phyloP scores from a whole-genome alignment of 108 stramenopile species.

The Mediolabrus comicus region DNA sequence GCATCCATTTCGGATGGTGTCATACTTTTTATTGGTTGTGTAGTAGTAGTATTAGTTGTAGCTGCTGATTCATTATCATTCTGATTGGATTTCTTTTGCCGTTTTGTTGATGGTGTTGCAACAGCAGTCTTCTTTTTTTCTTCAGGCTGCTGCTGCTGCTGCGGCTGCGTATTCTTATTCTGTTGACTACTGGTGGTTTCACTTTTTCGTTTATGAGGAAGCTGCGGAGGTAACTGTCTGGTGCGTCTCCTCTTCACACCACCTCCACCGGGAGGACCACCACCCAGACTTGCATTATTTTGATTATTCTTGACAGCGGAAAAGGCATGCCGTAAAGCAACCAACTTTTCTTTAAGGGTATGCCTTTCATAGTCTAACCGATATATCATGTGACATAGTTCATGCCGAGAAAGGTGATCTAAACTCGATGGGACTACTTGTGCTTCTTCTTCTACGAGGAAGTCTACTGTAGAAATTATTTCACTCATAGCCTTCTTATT shows the following conservation, averaged over 20 bases:
- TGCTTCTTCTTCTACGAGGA: not conserved
- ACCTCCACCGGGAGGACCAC: not conserved
- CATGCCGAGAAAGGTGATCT: slow-evolving; percentile 25
- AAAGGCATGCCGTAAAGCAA: not conserved
- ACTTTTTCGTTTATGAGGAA: too few species aligned
- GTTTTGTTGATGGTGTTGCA: too few species aligned
- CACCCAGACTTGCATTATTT: too few species aligned
- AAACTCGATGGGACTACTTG: slow-evolving; percentile 22
- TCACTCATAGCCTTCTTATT: too few species aligned
- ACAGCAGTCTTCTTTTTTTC: not conserved
- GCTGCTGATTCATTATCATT: not conserved
- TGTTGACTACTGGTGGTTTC: too few species aligned
- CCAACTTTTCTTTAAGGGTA: slow-evolving; percentile 8
- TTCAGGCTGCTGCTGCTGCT: too few species aligned
- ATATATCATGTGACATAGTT: slow-evolving; percentile 27
- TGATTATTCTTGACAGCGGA: not conserved
- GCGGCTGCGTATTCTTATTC: too few species aligned
- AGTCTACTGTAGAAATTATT: not conserved
- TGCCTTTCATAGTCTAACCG: slow-evolving; percentile 26
- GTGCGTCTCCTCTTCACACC: not conserved
- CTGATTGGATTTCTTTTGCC: not conserved
- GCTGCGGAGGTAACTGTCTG: not conserved
- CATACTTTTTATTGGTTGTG: too few species aligned
- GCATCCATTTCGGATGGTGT: not conserved
- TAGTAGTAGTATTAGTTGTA: too few species aligned